Evolutionary conservation across 257 asterid genomes (phyloP).

Genomic region (Solanum boliviense): DNA sequence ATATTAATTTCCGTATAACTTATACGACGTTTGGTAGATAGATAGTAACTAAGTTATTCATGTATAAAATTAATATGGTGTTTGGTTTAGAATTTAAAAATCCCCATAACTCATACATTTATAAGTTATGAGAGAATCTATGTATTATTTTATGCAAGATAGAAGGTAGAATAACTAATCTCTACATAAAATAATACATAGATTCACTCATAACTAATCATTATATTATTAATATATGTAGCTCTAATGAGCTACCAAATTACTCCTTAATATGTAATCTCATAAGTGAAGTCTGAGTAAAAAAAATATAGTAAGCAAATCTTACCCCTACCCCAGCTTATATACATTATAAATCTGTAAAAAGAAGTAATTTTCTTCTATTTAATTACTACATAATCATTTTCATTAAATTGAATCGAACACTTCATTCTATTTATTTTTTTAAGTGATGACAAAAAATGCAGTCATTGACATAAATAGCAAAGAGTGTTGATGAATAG

Average conservation of each 20-base stretch:
- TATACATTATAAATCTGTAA: background rate
- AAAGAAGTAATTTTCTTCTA: no score
- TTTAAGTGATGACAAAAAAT: background rate
- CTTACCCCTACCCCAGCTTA: fast-evolving
- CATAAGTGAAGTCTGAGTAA: background rate
- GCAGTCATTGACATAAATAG: background rate
- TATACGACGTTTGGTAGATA: background rate
- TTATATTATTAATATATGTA: no score
- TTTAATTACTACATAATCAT: background rate
- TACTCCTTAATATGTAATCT: background rate
- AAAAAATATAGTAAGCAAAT: fast-evolving
- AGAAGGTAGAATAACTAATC: no score
- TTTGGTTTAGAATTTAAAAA: no score
- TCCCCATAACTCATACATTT: background rate
- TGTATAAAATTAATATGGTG: background rate
- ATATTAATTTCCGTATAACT: no score
- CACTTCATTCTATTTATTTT: background rate
- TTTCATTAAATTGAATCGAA: background rate
- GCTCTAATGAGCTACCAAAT: background rate
- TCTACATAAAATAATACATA: no score
- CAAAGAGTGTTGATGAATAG: background rate
- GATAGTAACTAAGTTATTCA: background rate
- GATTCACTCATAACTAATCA: background rate
- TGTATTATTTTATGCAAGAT: no score
- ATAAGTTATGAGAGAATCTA: background rate